Evolutionary conservation across 768 basidiomycete genomes (phyloP).

Genomic region (Russula griseocarnosa): DNA sequence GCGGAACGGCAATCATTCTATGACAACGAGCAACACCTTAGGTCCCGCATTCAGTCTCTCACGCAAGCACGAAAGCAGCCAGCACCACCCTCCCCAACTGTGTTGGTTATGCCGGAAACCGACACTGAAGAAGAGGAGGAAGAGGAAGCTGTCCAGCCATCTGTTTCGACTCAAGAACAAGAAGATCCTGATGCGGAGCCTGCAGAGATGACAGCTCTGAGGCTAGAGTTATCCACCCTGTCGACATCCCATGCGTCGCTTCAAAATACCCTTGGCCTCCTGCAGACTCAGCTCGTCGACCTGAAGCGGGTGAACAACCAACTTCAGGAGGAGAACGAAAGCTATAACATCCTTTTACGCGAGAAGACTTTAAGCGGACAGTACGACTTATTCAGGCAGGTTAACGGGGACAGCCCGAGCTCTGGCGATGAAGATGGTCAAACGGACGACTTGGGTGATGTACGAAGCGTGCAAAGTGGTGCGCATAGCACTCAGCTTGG

Average conservation of each 20-base stretch:
- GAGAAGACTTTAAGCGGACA: slow-evolving; percentile 90
- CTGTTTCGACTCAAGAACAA: slow-evolving; percentile 43
- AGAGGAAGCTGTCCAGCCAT: slow-evolving; percentile 34
- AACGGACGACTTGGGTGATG: slow-evolving; percentile 32
- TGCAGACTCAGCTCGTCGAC: slow-evolving; percentile 82
- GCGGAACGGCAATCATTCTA: slow-evolving; percentile 90
- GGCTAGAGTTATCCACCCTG: slow-evolving; percentile 79
- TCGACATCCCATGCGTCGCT: slow-evolving; percentile 81
- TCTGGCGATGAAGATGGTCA: slow-evolving; percentile 28
- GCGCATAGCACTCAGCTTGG: slow-evolving; percentile 60
- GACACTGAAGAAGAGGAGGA: slow-evolving; percentile 43
- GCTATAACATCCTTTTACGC: slow-evolving; percentile 88
- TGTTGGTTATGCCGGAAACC: slow-evolving; percentile 33
- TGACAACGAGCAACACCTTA: slow-evolving; percentile 91
- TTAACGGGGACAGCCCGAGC: slow-evolving; percentile 42
- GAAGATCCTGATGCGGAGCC: slow-evolving; percentile 70
- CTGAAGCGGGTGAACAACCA: slow-evolving; percentile 83
- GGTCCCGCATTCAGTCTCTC: slow-evolving; percentile 82
- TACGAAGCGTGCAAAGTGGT: slow-evolving; percentile 48
- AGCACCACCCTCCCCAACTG: slow-evolving; percentile 33
- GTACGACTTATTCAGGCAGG: slow-evolving; percentile 70
- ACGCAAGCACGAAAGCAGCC: slow-evolving; percentile 58
- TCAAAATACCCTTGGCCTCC: slow-evolving; percentile 76
- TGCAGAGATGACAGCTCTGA: slow-evolving; percentile 82
- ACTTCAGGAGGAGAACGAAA: slow-evolving; percentile 94